Base-by-base conservation (phyloP, 495 filamentous ascomycete species). In the Daldinia concentrica region DNA sequence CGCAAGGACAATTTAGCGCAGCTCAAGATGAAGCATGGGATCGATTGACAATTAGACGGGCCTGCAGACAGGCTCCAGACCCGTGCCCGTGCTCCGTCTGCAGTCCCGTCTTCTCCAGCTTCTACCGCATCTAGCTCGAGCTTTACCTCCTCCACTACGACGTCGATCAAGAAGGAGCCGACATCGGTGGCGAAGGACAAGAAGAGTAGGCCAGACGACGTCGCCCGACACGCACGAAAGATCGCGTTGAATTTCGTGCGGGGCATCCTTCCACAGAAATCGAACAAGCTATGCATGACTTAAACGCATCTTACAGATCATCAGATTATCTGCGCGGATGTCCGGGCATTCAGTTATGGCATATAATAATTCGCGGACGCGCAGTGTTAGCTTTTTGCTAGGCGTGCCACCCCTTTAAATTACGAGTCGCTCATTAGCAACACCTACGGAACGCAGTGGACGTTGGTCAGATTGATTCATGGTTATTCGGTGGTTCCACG, bases 1-100 rank as follows among this genome's bases (percentile, higher is more conserved):
- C 92, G 95, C 82, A 92, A 97, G 83, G 91, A 97, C 78, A 96
- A 95, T 84, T 87, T 99, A 90, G 95, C 97, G 89, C 92, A 92
- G 84, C 88, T 97, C 83, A 99, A 99, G 86, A 90, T 90, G 79
- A 92, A 98, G 79, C 93, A 99, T 82, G 94, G 94, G 77, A 99
- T 99, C 87, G 96, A 97, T 89, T 99, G 90, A 94, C 84, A 85
- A 85, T 82, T 83, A 85, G 86, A 88, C 85, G 85, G 85, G 85
- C 82, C 85, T 85, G 78, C 79, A 76, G 84, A 85, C 82, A 82
- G 78, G 77, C 79, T 82, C 73, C 82, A 78, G 76, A 80, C 77
- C 76, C 50, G 66, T 62, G 55, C 76, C 64, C 60, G 69, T 68
- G 68, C 81, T 72, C 48, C 69, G 79, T 86, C 84, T 85, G 81